phyloP scores from a whole-genome alignment of 2,329 filamentous ascomycete species.

The Scedosporium apiospermum region DNA sequence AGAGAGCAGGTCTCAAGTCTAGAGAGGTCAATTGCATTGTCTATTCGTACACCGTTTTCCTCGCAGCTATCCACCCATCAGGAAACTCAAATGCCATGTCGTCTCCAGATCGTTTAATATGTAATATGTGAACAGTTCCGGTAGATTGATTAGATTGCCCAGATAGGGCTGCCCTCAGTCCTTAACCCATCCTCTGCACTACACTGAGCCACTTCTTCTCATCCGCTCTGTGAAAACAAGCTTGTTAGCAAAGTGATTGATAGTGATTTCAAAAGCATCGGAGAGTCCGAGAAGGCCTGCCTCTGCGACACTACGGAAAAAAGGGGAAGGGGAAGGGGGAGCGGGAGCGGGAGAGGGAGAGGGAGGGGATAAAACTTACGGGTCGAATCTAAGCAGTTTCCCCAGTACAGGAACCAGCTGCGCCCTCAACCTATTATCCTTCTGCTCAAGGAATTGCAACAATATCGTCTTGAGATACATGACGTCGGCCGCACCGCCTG shows the following conservation, averaged over 20 bases:
- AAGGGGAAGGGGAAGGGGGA: too few relatives aligned
- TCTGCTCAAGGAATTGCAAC: constrained; percentile 72
- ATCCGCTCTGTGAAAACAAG: constrained; percentile 12
- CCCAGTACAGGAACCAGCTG: constrained; percentile 71
- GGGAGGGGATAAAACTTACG: constrained; percentile 37
- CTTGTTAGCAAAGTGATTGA: constrained; percentile 12
- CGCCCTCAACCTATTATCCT: constrained; percentile 64
- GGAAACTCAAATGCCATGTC: background rate
- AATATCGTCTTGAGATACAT: constrained; percentile 74
- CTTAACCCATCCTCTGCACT: constrained; percentile 14
- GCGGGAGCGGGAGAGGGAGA: background rate
- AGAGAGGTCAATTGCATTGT: background rate
- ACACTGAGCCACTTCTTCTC: constrained; percentile 18
- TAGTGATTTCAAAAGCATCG: background rate
- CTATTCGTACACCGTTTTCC: background rate
- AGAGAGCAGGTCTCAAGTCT: background rate
- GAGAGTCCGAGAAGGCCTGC: background rate
- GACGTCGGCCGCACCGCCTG: constrained; percentile 30
- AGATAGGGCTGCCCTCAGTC: background rate
- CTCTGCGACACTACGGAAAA: too few relatives aligned
- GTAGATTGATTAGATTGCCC: background rate
- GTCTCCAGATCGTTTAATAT: background rate
- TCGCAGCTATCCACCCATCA: background rate
- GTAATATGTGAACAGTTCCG: background rate
- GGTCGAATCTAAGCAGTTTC: constrained; percentile 67